Base-by-base conservation (phyloP, 331 rosid genomes). In the Dryas integrifolia region DNA sequence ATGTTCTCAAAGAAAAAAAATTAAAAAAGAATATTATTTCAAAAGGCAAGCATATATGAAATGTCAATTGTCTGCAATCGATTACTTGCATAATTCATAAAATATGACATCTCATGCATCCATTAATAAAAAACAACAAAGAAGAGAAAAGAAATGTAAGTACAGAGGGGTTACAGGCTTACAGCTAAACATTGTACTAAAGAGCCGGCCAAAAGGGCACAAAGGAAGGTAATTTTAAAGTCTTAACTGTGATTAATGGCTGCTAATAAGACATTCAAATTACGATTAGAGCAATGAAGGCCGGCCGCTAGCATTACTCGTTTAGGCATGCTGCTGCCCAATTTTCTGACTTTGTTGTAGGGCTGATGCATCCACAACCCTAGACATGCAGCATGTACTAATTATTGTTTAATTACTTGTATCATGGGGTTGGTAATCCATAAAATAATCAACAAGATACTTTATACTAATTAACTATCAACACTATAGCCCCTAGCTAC, bases 151-250 rank as follows among this genome's bases (percentile, higher is more conserved):
- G 46, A 46, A 66, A 70, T 65, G 56, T 30, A 80, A 67, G 39
- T 72, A 50, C 70, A 26, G 63, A 78, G 70, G 74, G 52, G 14
- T 63, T 63, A 86, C 93, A 86, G 88, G 52, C 10, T 63, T 63
- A 86, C 93, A 86, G 88, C 84, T 78, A 83, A 83, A 79, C 61
- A 72, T 24, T 63, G 81, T 80, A 76, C 79, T 66, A 44, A 79
- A 69, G 43, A 81, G 90, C 90, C 81, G 88, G 88, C 87, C 75
- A 75, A 69, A 72, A 79, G 89, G 78, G 83, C 77, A 81, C 82
- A 81, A 67, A 76, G 73, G n/a, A 43, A 72, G 80, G 56, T 66
- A 62, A 50, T 74, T 63, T 69, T 55, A 55, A 30, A 50, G 79
- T 55, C 67, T 49, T 56, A 55, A 72, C 30, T 67, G 72, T 74